Conservation (phyloP, 2,329 filamentous ascomycete genomes). For the Cladosporium sp. region DNA sequence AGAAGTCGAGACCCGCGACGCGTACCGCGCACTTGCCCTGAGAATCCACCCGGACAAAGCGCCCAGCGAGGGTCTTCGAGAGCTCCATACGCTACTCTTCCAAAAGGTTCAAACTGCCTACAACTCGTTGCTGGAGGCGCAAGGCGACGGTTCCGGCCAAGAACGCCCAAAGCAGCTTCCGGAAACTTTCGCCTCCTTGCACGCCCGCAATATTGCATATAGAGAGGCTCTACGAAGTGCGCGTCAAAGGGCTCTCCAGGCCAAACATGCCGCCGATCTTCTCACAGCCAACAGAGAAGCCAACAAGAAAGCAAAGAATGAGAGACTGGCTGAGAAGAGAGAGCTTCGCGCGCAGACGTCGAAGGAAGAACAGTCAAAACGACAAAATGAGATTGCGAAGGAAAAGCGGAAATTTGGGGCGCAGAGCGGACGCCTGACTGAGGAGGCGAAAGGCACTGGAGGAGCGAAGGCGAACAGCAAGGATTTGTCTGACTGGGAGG, state of each 20-base stretch:
- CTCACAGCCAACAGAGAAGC: neutral
- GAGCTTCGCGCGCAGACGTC: neutral
- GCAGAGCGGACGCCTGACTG: neutral
- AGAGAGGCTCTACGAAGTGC: neutral
- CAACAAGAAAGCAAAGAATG: neutral
- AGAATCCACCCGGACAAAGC: conserved; percentile 18
- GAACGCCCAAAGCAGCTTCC: neutral
- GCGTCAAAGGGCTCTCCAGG: neutral
- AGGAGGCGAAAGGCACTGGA: neutral
- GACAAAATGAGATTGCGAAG: neutral
- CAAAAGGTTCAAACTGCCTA: conserved; percentile 16
- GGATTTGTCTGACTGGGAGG: neutral
- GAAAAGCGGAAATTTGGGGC: neutral
- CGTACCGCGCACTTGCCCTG: conserved; percentile 14
- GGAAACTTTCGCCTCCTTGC: conserved; percentile 3
- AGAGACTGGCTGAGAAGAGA: neutral
- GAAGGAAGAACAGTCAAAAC: neutral
- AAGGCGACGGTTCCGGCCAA: neutral
- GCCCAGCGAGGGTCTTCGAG: neutral
- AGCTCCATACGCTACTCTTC: conserved; percentile 13
- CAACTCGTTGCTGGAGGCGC: neutral
- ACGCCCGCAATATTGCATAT: conserved; percentile 11
- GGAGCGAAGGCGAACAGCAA: neutral
- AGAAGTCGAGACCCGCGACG: conserved; percentile 8
- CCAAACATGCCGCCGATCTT: neutral